Evolutionary conservation across 805 yeast genomes (phyloP), one percentile per base, ranked within the genome.

Genomic region (Candida lessepsii): DNA sequence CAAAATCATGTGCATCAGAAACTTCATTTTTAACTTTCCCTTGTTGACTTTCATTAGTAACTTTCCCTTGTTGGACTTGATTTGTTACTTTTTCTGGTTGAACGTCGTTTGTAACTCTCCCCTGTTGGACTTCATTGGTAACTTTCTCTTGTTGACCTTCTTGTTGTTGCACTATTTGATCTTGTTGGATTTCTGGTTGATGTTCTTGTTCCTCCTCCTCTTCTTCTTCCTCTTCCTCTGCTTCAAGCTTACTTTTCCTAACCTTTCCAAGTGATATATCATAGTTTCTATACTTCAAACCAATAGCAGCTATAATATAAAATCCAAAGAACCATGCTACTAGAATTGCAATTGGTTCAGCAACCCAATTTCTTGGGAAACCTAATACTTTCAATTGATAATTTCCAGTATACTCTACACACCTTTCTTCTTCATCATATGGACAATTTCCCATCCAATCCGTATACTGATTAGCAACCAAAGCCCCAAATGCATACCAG

Each of bases 401-500:
- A 6, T 57, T 51, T 5, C 91, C 91, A 0, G 76, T 56, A 42
- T 72, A 80, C 40, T 75, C 76, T 3, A 33, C 10, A 45, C 74
- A 69, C 10, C 47, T 26, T 7, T 50, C 56, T 37, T 39, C 45
- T 2, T 41, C 41, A 2, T 44, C 40, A 11, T 56, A 56, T 1
- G 77, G 70, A 51, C 87, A 81, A 38, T 75, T 78, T 10, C 88
- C 88, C 29, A 57, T 45, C 63, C 70, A 84, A 24, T 72, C 76
- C 1, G 83, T 67, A 54, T 76, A 87, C 49, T 86, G 81, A 53
- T 81, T 83, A 0, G 89, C 72, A 29, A 74, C 52, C 41, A 81
- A 52, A 2, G 80, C 81, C 2, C 93, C 93, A 59, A 83, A 84
- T 0, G 81, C 81, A 54, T 83, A 87, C 86, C 90, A 88, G 38